These are phyloP conservation scores for Elaeis guineensis DNA, from an alignment of 176 grass and related monocot genomes.

Conservation along the genomic window DNA sequence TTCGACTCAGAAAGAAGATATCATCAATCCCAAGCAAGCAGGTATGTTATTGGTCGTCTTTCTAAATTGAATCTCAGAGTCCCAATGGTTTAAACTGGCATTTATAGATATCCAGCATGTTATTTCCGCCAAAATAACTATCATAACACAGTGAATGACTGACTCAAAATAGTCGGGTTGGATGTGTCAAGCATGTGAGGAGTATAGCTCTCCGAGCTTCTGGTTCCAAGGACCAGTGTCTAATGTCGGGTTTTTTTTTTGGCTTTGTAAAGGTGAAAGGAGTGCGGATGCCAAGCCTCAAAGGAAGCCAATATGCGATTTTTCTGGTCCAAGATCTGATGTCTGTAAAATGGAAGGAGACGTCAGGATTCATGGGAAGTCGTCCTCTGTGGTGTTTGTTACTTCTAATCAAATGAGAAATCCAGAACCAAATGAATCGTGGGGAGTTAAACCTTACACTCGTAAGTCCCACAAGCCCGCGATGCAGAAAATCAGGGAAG, in stretches of 20 bases:
- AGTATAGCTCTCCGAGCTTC: neutral
- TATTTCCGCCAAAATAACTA: neutral
- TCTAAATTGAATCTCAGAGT: neutral
- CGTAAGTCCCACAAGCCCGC: conserved; percentile 26
- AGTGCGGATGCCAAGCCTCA: conserved; percentile 21
- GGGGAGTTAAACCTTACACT: conserved; percentile 53
- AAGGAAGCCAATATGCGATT: conserved; percentile 24
- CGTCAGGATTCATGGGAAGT: conserved; percentile 49
- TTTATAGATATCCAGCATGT: neutral
- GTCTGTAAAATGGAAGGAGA: conserved; percentile 68
- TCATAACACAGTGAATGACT: neutral
- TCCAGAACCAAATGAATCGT: conserved; percentile 10
- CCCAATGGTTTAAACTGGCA: neutral
- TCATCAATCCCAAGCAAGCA: conserved; percentile 16
- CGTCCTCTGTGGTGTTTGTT: conserved; percentile 33
- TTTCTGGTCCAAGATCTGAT: conserved; percentile 37
- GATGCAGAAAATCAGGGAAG: conserved; percentile 6
- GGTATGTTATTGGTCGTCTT: conserved; percentile 29
- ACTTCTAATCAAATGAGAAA: no score
- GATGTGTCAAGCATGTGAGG: no score
- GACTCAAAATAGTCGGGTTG: neutral
- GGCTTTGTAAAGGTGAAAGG: neutral
- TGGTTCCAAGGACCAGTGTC: neutral
- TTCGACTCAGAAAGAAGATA: no score
- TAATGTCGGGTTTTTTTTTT: neutral